These are phyloP conservation scores for Cucurbita argyrosperma DNA, from an alignment of 306 rosid genomes.

Conservation along the genomic window DNA sequence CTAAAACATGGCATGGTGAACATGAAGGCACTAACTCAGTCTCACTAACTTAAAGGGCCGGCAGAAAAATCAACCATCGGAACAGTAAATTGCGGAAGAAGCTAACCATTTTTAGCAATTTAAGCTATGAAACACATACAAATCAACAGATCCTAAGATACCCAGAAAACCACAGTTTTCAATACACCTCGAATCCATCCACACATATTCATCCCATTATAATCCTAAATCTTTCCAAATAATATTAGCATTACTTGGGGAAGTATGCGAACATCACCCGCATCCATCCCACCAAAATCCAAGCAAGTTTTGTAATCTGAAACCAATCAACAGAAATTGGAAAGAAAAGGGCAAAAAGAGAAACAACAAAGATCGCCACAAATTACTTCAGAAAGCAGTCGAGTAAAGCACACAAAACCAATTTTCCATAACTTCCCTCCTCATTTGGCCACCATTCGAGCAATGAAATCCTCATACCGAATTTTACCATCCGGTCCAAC, in stretches of 20 bases:
- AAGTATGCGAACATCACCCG: constrained; percentile 9
- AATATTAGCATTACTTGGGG: constrained; percentile 16
- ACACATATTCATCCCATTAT: not conserved
- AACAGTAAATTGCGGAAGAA: not conserved
- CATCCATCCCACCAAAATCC: constrained; percentile 19
- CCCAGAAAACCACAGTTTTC: constrained; percentile 8
- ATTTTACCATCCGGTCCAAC: constrained; percentile 83
- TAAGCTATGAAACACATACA: not conserved
- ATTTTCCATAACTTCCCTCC: constrained; percentile 2
- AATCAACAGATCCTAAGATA: not conserved
- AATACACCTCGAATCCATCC: constrained; percentile 1
- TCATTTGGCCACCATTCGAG: constrained; percentile 95
- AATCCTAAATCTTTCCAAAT: constrained; percentile 3
- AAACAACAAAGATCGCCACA: constrained; percentile 7
- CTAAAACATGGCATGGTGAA: not conserved
- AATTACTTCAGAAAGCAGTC: constrained; percentile 14
- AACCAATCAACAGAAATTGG: not conserved
- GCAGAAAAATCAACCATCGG: not conserved
- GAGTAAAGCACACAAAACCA: constrained; percentile 10
- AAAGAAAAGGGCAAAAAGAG: not conserved
- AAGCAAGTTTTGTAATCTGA: constrained; percentile 6
- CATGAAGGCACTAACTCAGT: not conserved
- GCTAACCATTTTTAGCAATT: not conserved
- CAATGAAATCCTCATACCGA: constrained; percentile 93
- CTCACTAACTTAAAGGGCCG: not conserved